A percentile compares a stretch with the other conserved stretches of the same genome.
Evolutionary conservation across 257 asterid genomes (phyloP).

Genomic region (Echites panduratus): DNA sequence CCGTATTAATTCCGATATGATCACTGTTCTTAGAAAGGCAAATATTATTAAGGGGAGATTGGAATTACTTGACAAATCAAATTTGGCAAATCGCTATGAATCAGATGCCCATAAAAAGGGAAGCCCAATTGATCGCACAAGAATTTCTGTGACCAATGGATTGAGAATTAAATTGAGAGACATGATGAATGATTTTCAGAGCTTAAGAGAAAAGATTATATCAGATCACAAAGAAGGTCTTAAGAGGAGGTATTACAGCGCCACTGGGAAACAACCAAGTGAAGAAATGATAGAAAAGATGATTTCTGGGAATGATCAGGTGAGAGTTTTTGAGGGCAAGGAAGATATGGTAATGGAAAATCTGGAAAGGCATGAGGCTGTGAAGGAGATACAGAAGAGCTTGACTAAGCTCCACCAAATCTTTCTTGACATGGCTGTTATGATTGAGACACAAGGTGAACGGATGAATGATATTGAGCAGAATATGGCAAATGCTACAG

Average conservation of each 20-base stretch:
- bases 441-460: slow-evolving; percentile 80
- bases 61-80: slow-evolving; percentile 62
- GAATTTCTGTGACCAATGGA: slow-evolving; percentile 64
- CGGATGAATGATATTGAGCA: slow-evolving; percentile 67
- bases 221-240: slow-evolving; percentile 56
- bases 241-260: slow-evolving; percentile 34
- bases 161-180: slow-evolving; percentile 53
- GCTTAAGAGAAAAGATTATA: slow-evolving; percentile 47
- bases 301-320: slow-evolving; percentile 27
- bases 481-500: slow-evolving; percentile 52
- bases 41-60: slow-evolving; percentile 49
- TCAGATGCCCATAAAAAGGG: slow-evolving; percentile 32
- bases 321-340: slow-evolving; percentile 32
- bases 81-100: slow-evolving; percentile 33
- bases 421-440: slow-evolving; percentile 83
- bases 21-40: slow-evolving; percentile 56
- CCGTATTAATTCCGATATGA: slow-evolving; percentile 52
- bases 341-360: slow-evolving; percentile 43
- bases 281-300: slow-evolving; percentile 55
- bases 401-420: slow-evolving; percentile 66
- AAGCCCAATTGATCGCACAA: slow-evolving; percentile 53
- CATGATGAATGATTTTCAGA: slow-evolving; percentile 65
- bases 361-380: slow-evolving; percentile 50
- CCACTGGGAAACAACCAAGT: slow-evolving; percentile 44
- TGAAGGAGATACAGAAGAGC: slow-evolving; percentile 63